Evolutionary conservation across 2,329 filamentous ascomycete species (phyloP), one percentile per base, ranked within the genome.

Genomic region (Colletotrichum sp.): DNA sequence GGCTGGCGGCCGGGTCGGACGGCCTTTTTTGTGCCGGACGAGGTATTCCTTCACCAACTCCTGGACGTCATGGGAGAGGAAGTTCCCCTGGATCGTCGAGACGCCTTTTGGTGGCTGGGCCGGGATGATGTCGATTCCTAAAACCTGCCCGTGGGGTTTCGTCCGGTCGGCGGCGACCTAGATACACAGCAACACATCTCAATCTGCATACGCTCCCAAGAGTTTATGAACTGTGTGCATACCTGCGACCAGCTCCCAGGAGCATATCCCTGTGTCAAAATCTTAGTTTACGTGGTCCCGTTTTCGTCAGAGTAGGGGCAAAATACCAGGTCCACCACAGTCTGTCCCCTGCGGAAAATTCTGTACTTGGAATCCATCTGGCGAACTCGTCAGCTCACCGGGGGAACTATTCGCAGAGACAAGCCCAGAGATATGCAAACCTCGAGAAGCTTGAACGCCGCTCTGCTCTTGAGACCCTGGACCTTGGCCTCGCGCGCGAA

Each of bases 1-100:
- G 16, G 15, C 64, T 76, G 63, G 66, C 61, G 18, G 38, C 77
- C 38, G 27, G 63, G 58, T 79, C 76, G 77, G 67, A 91, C 86
- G 47, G 90, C 92, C 69, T 89, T 86, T 70, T 62, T 89, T 86
- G 2, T 90, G 88, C 76, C 92, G 90, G 74, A 88, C 84, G 54
- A 99, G 90, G 80, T 96, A 97, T 7, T 91, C 88, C 81, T 93
- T 93, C 51, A 98, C 92, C 82, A 96, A 90, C 27, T 87, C 89
- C 82, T 94, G 94, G n/a, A 98, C 92, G 3, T 85, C 84, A 0
- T 91, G 89, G 8, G 92, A 93, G 54, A 98, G 87, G 77, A 99
- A 98, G 82, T 99, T 94, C 62, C 97, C 97, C 83, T 99, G 97
- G 71, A 99, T 95, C 3, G 95, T 95, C 33, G 94, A 96, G n/a